Evolutionary conservation across 2,329 filamentous ascomycete species (phyloP).

Genomic region (Penicillium occitanis): DNA sequence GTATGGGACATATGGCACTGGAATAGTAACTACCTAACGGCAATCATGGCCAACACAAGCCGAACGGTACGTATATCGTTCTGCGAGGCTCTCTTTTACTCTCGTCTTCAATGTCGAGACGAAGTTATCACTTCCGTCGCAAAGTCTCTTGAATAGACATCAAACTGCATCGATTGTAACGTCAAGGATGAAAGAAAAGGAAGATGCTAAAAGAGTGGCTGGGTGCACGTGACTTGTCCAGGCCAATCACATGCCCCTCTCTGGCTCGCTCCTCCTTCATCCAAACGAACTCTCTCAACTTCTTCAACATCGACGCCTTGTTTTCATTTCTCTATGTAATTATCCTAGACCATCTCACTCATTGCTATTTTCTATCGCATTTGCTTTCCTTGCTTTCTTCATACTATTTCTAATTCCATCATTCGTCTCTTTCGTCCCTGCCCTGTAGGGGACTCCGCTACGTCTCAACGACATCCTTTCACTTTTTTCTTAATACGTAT

Average conservation of each 20-base stretch:
- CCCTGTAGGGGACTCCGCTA: neutral
- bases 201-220: neutral
- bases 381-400: neutral
- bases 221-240: neutral
- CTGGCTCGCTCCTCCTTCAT: neutral
- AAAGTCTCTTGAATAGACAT: no score
- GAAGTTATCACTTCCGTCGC: no score
- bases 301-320: neutral
- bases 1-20: no score
- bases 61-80: neutral
- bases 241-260: neutral
- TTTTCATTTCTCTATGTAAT: constrained; percentile 9
- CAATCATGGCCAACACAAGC: neutral
- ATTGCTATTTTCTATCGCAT: neutral
- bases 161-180: neutral
- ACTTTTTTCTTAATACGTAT: neutral
- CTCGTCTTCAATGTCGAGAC: no score
- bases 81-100: no score
- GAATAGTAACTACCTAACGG: no score
- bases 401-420: neutral
- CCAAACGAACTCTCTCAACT: neutral
- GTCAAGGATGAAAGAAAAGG: neutral
- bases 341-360: neutral
- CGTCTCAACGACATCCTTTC: neutral
- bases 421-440: neutral